Evolutionary conservation across 768 basidiomycete genomes (phyloP), one percentile per base, ranked within the genome.

Genomic region (Boletus reticuloceps): DNA sequence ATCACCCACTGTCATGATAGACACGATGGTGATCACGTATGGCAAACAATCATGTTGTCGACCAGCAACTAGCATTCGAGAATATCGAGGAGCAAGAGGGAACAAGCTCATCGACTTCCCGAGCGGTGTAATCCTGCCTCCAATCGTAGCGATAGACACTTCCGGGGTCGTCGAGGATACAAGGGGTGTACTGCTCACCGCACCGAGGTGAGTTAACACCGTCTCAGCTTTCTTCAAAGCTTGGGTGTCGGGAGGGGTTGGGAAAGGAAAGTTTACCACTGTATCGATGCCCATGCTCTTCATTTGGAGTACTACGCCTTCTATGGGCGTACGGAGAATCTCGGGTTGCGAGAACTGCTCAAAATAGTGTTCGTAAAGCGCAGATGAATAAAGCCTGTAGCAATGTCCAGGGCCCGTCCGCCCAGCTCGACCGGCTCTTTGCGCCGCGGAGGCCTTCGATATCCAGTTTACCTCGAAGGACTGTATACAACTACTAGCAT

Each of bases 261-360:
- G 97, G 74, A 98, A 98, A 16, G 97, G 97, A 71, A 99, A 99
- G 74, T 98, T 98, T 62, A 92, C 79, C 38, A 98, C 93, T 1
- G 92, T 80, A 65, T 98, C 94, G 55, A 99, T 96, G 66, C 96
- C 92, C 94, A 99, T 98, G 70, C 85, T 87, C 77, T 99, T 99
- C 96, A 99, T 98, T 71, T 98, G 95, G 32, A 98, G 77, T 10
- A 98, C 91, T 22, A 98, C 88, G 2, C 94, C 95, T 63, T 98
- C 97, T 61, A 98, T 96, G 0, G 97, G 95, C 76, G 91, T 94
- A 22, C 95, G 88, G 42, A 94, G 79, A 53, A 98, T 95, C 70
- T 99, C 97, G 3, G 97, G 97, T 54, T 83, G 76, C 0, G 91
- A 81, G 71, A 96, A 96, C 54, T 84, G 74, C 32, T 90, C 87